Conservation (phyloP, 2,329 filamentous ascomycete species). For the Raffaelea albimanens region DNA sequence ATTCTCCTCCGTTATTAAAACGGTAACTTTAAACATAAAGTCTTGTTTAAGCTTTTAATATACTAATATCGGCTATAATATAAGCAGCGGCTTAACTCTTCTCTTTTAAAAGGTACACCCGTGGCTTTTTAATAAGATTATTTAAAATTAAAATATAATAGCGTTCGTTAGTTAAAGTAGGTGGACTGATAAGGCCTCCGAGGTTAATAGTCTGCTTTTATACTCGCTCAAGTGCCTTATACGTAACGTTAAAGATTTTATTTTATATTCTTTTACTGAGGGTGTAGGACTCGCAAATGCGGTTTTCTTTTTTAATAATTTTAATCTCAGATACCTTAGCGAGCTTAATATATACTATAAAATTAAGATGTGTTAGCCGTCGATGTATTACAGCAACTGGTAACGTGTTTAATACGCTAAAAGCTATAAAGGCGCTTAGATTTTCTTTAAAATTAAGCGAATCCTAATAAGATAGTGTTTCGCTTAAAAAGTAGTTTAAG, state of each 20-base stretch:
- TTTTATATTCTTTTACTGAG: not conserved
- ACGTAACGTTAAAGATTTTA: not conserved
- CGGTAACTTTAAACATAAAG: not conserved
- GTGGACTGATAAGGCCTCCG: not conserved
- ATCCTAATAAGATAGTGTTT: not conserved
- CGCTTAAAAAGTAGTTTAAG: not conserved
- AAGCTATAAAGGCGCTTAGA: too few species aligned
- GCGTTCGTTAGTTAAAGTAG: not conserved
- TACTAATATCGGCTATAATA: not conserved
- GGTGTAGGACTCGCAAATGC: not conserved
- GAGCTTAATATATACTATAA: not conserved
- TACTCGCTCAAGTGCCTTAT: not conserved
- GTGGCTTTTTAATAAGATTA: not conserved
- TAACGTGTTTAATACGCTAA: not conserved
- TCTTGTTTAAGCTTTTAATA: not conserved
- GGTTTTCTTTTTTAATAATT: not conserved
- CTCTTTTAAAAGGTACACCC: not conserved
- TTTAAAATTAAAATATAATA: not conserved
- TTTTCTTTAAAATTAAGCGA: too few species aligned
- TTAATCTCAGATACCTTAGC: not conserved
- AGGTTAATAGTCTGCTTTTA: not conserved
- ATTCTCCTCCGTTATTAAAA: not conserved
- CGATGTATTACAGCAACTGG: not conserved
- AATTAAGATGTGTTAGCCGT: not conserved
- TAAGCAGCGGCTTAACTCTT: not conserved